Conservation (phyloP, 176 grass and related monocot genomes). For the Olyra latifolia region DNA sequence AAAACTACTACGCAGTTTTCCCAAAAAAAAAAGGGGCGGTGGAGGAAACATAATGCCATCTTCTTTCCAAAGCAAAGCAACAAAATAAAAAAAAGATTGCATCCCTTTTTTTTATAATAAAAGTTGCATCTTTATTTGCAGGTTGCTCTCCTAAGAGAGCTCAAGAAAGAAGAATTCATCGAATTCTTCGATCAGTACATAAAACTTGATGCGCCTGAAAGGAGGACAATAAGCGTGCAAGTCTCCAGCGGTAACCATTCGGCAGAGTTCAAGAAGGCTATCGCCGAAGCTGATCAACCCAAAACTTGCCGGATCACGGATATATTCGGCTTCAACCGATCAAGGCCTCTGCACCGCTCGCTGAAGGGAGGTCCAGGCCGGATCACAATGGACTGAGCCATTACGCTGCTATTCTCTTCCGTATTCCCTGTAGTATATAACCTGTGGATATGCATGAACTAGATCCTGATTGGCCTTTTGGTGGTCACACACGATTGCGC, state of each 20-base stretch:
- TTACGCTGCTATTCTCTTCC: not conserved
- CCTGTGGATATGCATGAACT: not conserved
- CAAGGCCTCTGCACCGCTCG: constrained; percentile 68
- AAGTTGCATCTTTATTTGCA: not conserved
- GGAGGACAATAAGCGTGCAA: constrained; percentile 69
- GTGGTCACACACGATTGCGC: constrained; percentile 13
- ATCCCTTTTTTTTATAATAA: too few relatives aligned
- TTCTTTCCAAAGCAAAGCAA: not conserved
- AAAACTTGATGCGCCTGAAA: constrained; percentile 60
- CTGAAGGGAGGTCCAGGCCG: constrained; percentile 53
- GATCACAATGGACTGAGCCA: constrained; percentile 41
- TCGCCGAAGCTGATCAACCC: constrained; percentile 28
- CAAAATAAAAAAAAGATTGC: too few relatives aligned
- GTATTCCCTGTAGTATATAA: not conserved
- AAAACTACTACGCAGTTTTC: not conserved
- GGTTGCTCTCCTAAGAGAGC: constrained; percentile 69
- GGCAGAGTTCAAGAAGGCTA: constrained; percentile 37
- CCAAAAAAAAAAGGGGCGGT: not conserved
- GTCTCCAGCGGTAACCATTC: constrained; percentile 60
- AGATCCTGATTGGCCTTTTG: not conserved
- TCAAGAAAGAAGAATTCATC: constrained; percentile 82
- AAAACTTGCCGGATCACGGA: constrained; percentile 46
- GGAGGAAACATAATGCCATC: not conserved
- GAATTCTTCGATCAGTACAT: constrained; percentile 66
- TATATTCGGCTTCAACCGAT: constrained; percentile 69